Conservation (phyloP, 2,329 filamentous ascomycete species). For the Epichloe gansuensis region DNA sequence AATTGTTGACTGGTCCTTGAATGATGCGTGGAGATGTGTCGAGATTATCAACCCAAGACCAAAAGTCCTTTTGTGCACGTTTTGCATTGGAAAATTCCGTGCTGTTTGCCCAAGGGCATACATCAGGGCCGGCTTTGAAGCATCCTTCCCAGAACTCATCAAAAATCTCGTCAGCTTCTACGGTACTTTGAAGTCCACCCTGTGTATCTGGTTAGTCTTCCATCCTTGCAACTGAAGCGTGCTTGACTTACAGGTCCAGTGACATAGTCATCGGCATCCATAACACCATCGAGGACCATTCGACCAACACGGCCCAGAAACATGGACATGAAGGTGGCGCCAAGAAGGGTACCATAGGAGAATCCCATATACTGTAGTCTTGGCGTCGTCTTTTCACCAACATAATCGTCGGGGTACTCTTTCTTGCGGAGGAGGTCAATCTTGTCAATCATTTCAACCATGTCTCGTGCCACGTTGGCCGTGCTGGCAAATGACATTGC, state of each 20-base stretch:
- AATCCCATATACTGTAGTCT: conserved; percentile 34
- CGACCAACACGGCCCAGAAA: conserved; percentile 23
- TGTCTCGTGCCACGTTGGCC: conserved; percentile 26
- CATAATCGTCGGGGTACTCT: background rate
- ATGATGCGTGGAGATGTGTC: conserved; percentile 13
- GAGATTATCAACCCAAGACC: conserved; percentile 15
- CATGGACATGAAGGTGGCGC: conserved; percentile 22
- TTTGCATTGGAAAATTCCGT: conserved; percentile 2
- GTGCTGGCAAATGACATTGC: conserved; percentile 23
- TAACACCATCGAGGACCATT: conserved; percentile 28
- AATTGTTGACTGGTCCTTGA: conserved; percentile 7
- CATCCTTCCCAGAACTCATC: conserved; percentile 23
- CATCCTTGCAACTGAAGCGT: too few relatives aligned
- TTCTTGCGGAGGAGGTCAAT: conserved; percentile 18
- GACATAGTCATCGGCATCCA: conserved; percentile 22
- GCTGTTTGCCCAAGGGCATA: conserved; percentile 19
- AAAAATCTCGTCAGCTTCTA: conserved; percentile 23
- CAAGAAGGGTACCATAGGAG: conserved; percentile 27
- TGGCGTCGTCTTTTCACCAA: background rate
- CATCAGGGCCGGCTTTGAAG: conserved; percentile 13
- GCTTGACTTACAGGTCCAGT: conserved; percentile 5
- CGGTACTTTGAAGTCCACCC: conserved; percentile 22
- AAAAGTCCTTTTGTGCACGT: conserved; percentile 19
- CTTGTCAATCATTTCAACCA: conserved; percentile 28
- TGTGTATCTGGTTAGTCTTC: conserved; percentile 1